phyloP scores from a whole-genome alignment of 164 flowering plant genomes.

The Sextonia rubra region DNA sequence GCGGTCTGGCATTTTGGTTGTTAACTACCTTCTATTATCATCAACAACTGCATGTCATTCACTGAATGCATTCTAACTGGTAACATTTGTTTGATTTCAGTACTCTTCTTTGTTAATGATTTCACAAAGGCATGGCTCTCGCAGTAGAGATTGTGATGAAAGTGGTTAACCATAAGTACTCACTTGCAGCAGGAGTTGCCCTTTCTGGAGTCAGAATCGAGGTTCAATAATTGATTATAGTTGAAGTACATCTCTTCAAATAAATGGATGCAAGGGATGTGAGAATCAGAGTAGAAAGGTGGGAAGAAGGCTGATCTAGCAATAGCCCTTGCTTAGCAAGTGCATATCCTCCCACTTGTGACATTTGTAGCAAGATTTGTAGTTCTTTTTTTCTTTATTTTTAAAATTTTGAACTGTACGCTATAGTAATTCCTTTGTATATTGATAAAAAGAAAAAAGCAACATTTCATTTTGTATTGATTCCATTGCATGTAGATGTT shows the following conservation, averaged over 20 bases:
- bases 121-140: slow-evolving; percentile 33
- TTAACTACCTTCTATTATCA: background rate
- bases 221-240: background rate
- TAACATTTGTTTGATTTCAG: slow-evolving; percentile 31
- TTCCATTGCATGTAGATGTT: no score
- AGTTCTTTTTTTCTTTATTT: no score
- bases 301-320: background rate
- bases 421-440: no score
- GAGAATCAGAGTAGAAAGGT: background rate
- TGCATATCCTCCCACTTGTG: no score
- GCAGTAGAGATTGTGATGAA: background rate
- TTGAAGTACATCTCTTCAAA: background rate
- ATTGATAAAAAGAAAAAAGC: no score
- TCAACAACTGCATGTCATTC: background rate
- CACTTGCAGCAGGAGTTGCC: no score
- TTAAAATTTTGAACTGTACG: no score
- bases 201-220: background rate
- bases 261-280: background rate
- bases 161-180: background rate
- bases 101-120: slow-evolving; percentile 46
- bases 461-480: no score
- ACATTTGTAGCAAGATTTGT: no score
- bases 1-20: background rate
- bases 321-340: background rate
- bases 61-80: background rate